Conservation (phyloP, 2,329 filamentous ascomycete genomes). For the Coniochaeta ligniaria region DNA sequence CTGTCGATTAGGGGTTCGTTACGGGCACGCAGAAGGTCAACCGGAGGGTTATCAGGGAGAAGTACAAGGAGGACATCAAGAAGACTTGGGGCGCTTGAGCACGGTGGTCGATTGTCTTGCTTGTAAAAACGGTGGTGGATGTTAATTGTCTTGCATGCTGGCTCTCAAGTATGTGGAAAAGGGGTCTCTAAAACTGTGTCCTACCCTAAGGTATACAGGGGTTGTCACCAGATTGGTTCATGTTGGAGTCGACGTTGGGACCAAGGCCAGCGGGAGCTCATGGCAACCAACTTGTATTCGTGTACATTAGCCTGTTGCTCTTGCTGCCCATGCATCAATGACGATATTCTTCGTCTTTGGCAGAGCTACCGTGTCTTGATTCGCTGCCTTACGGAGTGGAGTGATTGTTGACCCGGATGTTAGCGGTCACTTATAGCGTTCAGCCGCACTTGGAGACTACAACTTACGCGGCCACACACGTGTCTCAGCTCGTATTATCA, state of each 20-base stretch:
- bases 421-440: not conserved
- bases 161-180: not conserved
- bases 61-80: conserved; percentile 42
- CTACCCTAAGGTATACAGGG: too few relatives aligned
- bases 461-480: not conserved
- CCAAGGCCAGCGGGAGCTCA: too few relatives aligned
- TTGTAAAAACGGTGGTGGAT: not conserved
- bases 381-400: not conserved
- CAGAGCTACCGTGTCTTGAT: not conserved
- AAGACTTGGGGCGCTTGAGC: not conserved
- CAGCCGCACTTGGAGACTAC: not conserved
- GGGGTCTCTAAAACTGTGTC: too few relatives aligned
- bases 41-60: conserved; percentile 41
- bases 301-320: not conserved
- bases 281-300: too few relatives aligned
- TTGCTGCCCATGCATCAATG: too few relatives aligned
- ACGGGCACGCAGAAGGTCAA: conserved; percentile 58
- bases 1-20: conserved; percentile 39
- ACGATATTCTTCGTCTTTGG: not conserved
- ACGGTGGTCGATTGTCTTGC: too few relatives aligned
- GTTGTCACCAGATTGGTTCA: too few relatives aligned
- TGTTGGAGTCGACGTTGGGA: too few relatives aligned
- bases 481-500: not conserved
- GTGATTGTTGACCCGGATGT: not conserved
- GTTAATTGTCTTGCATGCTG: not conserved